Evolutionary conservation across 2,329 filamentous ascomycete species (phyloP), one percentile per base, ranked within the genome.

Genomic region (Nemania sp.): DNA sequence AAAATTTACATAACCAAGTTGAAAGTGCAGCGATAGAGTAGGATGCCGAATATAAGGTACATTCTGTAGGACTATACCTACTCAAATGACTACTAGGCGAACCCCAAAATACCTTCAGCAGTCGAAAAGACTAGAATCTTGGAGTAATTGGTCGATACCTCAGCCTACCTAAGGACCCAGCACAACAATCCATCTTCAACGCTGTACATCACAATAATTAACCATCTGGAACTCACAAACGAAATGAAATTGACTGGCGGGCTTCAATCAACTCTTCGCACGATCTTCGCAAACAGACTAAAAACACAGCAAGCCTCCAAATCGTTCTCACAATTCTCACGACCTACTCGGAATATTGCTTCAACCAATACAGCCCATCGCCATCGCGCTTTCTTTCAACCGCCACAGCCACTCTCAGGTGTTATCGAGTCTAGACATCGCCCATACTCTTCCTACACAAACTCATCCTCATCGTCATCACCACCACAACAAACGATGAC

Each of bases 161-260:
- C n/a, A 29, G 4, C 25, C 25, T 29, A 29, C 25, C 25, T 29
- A 29, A n/a, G n/a, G n/a, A n/a, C 25, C 25, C 25, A 42, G 6
- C 29, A 6, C 12, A 40, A 18, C n/a, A 34, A 45, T 15, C 47
- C 43, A 39, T 40, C 3, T 20, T n/a, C 3, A 9, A 50, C 15
- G 49, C 35, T 21, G 1, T 18, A 29, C 32, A 39, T 10, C 39
- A 48, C 21, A 3, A 29, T 7, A 29, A 3, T 4, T 7, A 29
- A 32, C 29, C 17, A 25, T 2, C 35, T 20, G 3, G 9, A 10
- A 20, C 21, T 12, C 35, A 13, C 15, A 17, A 35, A 37, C 60
- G 45, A 29, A 15, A 63, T 63, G 61, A 60, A 20, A 52, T n/a
- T 40, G 46, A 29, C n/a, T 20, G 17, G 49, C 15, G 37, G 54